These are phyloP conservation scores for Cutaneotrichosporon cutaneum DNA, from an alignment of 1,284 basidiomycete species.

Conservation along the genomic window DNA sequence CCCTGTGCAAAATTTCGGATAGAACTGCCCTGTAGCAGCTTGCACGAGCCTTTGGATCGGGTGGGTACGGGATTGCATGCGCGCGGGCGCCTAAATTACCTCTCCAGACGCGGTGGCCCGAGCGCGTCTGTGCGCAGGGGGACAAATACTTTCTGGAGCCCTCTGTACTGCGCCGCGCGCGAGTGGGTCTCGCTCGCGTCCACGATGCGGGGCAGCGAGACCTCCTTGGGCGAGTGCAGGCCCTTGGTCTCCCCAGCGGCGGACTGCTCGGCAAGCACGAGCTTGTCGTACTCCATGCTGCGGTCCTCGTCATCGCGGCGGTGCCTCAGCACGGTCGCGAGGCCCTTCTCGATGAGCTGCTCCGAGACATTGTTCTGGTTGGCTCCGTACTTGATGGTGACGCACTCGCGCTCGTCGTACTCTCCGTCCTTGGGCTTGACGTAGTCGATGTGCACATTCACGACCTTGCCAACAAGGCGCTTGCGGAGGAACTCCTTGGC, in stretches of 20 bases:
- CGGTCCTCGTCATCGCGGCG: slow-evolving; percentile 92
- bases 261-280: slow-evolving; percentile 88
- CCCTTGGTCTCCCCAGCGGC: slow-evolving; percentile 78
- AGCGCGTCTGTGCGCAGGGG: too few species aligned
- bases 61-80: too few species aligned
- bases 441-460: slow-evolving; percentile 81
- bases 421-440: slow-evolving; percentile 88
- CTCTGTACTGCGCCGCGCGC: slow-evolving; percentile 79
- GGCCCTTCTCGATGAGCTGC: slow-evolving; percentile 86
- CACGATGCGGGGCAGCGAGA: slow-evolving; percentile 64
- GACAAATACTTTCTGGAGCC: too few species aligned
- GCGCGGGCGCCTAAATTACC: too few species aligned
- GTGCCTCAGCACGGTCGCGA: slow-evolving; percentile 86
- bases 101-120: too few species aligned
- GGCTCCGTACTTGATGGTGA: slow-evolving; percentile 78
- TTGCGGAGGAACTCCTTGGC: slow-evolving; percentile 87
- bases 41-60: too few species aligned
- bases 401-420: slow-evolving; percentile 87
- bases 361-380: slow-evolving; percentile 83
- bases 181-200: slow-evolving; percentile 84
- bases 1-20: too few species aligned
- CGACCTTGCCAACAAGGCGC: slow-evolving; percentile 84
- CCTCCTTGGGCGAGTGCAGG: slow-evolving; percentile 89
- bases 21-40: too few species aligned
- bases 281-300: slow-evolving; percentile 88